These are phyloP conservation scores for Ophiostoma australiae DNA, from an alignment of 2,329 filamentous ascomycete species.

Conservation along the genomic window DNA sequence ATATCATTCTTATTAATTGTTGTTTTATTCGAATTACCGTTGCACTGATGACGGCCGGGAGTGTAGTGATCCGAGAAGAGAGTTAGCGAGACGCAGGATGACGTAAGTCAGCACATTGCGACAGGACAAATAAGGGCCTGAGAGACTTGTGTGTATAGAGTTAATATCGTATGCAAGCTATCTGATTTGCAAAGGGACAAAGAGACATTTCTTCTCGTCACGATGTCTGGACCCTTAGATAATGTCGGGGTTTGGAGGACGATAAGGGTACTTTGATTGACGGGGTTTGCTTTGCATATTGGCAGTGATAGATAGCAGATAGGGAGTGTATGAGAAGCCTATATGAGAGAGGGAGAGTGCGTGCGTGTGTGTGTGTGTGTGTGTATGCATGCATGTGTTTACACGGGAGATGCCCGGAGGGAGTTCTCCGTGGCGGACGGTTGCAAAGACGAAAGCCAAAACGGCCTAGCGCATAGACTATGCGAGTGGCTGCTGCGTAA, in stretches of 20 bases:
- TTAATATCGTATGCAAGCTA: background rate
- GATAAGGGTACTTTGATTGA: background rate
- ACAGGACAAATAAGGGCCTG: background rate
- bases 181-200: too few relatives aligned
- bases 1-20: background rate
- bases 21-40: background rate
- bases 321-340: too few relatives aligned
- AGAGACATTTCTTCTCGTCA: background rate
- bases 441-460: background rate
- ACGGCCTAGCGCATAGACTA: background rate
- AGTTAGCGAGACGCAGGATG: background rate
- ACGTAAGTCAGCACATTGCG: conserved; percentile 3
- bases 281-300: background rate
- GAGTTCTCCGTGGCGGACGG: background rate
- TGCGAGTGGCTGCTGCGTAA: background rate
- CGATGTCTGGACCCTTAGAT: background rate
- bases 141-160: background rate
- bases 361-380: too few relatives aligned
- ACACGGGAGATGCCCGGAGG: background rate
- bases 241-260: background rate
- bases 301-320: too few relatives aligned
- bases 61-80: background rate
- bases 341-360: too few relatives aligned
- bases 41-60: background rate
- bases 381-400: background rate